Percentiles rank a stretch among this genome's conserved stretches.
Conservation (phyloP, 2,329 filamentous ascomycete genomes). For the Xylariaceae sp. region DNA sequence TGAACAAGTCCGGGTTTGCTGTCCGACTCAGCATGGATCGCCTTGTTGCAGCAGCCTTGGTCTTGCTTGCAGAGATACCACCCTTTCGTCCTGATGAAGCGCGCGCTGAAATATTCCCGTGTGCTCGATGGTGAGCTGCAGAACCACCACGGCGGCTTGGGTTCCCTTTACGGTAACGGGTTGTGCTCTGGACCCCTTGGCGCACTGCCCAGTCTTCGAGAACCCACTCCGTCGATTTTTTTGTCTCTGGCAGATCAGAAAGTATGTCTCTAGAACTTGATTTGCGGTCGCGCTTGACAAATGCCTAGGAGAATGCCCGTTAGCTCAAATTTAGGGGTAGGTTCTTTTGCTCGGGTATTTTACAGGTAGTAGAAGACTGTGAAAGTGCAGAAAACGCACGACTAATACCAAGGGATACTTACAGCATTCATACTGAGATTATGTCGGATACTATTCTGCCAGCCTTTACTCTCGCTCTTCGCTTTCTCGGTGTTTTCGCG, state of each 20-base stretch:
- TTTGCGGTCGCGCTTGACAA: constrained; percentile 52
- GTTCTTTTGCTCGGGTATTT: no score
- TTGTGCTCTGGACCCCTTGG: constrained; percentile 84
- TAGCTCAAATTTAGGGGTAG: no score
- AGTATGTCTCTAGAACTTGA: constrained; percentile 45
- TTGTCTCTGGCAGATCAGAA: constrained; percentile 54
- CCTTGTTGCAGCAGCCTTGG: neutral
- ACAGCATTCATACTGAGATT: constrained; percentile 96
- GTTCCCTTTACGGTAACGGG: constrained; percentile 69
- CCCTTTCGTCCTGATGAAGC: neutral
- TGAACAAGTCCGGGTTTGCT: neutral
- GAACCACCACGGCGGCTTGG: constrained; percentile 33
- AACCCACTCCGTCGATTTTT: constrained; percentile 78
- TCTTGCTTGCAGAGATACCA: neutral
- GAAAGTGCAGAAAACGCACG: no score
- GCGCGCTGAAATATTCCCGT: neutral
- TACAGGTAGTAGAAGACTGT: no score
- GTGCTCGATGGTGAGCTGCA: neutral
- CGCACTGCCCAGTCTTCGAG: constrained; percentile 72
- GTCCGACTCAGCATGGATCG: neutral
- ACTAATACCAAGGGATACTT: constrained; percentile 46
- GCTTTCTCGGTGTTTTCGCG: constrained; percentile 79
- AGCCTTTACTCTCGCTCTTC: constrained; percentile 70
- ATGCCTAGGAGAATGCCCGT: constrained; percentile 37
- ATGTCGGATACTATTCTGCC: constrained; percentile 95